Evolutionary conservation across 1,284 basidiomycete species (phyloP).

Genomic region (Melampsora americana): DNA sequence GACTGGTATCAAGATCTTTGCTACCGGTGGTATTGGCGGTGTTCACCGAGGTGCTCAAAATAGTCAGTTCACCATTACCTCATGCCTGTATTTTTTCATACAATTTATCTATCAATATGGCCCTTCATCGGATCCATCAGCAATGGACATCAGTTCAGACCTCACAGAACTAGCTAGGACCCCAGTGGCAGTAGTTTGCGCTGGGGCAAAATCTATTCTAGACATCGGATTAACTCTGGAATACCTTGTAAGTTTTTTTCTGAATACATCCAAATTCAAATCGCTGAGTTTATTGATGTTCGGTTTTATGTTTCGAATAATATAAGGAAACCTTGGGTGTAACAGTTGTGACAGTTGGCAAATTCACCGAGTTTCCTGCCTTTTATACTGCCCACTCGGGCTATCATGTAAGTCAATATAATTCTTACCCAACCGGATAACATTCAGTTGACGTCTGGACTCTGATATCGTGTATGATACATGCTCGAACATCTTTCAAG

Average conservation of each 20-base stretch:
- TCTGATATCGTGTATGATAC: too few relatives aligned
- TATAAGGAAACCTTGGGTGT: constrained; percentile 90
- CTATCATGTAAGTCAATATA: constrained; percentile 62
- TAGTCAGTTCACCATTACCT: constrained; percentile 59
- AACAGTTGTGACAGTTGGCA: constrained; percentile 76
- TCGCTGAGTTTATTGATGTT: not conserved
- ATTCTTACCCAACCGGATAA: constrained; percentile 28
- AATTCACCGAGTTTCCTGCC: constrained; percentile 79
- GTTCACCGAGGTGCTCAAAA: constrained; percentile 89
- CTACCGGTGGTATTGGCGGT: constrained; percentile 64
- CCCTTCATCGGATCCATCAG: constrained; percentile 56
- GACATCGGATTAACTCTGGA: constrained; percentile 90
- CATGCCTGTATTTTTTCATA: constrained; percentile 29
- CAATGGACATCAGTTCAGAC: constrained; percentile 93
- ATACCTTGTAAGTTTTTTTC: constrained; percentile 61
- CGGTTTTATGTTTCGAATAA: not conserved
- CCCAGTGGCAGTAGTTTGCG: constrained; percentile 87
- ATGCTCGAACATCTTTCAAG: constrained; percentile 46
- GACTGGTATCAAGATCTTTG: constrained; percentile 53
- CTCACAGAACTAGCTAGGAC: constrained; percentile 67
- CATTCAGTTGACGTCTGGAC: not conserved
- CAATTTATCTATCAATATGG: constrained; percentile 8
- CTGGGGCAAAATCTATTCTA: constrained; percentile 91
- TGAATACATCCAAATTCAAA: not conserved
- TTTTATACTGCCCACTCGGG: constrained; percentile 87